Evolutionary conservation across 83 land plant species (phyloP).

Genomic region (Thuja plicata): DNA sequence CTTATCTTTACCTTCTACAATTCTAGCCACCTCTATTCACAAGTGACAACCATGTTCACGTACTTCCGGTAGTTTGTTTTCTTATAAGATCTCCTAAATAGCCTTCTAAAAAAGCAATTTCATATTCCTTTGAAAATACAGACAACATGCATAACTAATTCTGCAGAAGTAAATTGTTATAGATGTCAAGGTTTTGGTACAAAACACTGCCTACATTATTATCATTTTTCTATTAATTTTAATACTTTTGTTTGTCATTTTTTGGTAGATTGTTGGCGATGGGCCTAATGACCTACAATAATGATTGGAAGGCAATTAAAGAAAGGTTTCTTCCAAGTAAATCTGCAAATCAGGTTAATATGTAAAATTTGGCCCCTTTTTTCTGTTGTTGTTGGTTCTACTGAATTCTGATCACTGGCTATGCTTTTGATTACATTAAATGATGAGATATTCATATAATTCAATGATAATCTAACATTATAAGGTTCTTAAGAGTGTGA

Average conservation of each 20-base stretch:
- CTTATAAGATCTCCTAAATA: neutral
- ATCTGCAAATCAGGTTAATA: slow-evolving; percentile 80
- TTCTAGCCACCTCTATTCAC: neutral
- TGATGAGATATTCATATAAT: neutral
- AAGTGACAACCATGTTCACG: neutral
- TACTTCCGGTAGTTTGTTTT: neutral
- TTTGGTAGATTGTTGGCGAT: slow-evolving; percentile 81
- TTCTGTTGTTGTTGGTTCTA: neutral
- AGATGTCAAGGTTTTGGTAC: neutral
- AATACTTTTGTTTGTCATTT: neutral
- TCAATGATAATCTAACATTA: neutral
- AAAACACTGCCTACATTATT: neutral
- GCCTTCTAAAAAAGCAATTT: neutral
- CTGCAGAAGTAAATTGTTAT: neutral
- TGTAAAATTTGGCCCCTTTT: neutral
- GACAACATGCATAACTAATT: neutral
- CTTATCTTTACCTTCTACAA: neutral
- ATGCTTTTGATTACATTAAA: neutral
- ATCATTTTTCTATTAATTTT: neutral
- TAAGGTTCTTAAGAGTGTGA: neutral
- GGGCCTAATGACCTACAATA: slow-evolving; percentile 91
- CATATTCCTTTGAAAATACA: neutral
- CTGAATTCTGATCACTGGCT: neutral
- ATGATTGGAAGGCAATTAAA: slow-evolving; percentile 89
- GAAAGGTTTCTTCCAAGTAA: slow-evolving; percentile 96